Conservation (phyloP, 129 eudicot species). For the Chrysanthemum seticuspe region DNA sequence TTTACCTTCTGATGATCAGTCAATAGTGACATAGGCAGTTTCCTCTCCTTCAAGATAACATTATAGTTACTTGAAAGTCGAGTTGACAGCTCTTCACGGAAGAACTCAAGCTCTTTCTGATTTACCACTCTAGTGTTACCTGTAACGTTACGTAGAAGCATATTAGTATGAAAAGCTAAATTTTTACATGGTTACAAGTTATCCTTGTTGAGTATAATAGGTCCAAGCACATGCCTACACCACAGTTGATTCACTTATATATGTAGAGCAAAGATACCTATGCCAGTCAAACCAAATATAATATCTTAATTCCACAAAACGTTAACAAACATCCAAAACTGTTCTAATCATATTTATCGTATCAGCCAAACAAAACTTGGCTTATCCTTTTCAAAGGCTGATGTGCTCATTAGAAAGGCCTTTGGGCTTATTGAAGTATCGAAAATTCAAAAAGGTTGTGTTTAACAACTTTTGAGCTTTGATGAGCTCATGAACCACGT, state of each 20-base stretch:
- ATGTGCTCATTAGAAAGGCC: too few species aligned
- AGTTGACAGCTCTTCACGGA: conserved; percentile 71
- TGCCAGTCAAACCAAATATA: not conserved
- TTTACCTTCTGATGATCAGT: conserved; percentile 91
- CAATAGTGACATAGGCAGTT: conserved; percentile 85
- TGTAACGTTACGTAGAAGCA: conserved; percentile 20
- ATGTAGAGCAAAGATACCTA: too few species aligned
- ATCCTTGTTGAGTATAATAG: not conserved
- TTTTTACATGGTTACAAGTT: not conserved
- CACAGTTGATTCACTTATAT: too few species aligned
- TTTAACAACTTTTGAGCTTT: too few species aligned
- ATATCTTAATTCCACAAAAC: too few species aligned
- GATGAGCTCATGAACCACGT: too few species aligned
- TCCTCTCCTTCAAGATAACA: conserved; percentile 81
- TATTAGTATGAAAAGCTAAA: not conserved
- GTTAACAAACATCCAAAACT: too few species aligned
- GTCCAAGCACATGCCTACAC: not conserved
- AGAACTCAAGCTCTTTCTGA: conserved; percentile 82
- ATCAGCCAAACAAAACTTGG: too few species aligned
- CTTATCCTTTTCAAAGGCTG: too few species aligned
- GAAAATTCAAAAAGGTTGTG: too few species aligned
- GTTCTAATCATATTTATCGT: too few species aligned
- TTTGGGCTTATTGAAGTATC: too few species aligned
- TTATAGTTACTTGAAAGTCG: conserved; percentile 67
- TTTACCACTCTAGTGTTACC: conserved; percentile 75